Evolutionary conservation across 345 rosid genomes (phyloP).

Genomic region (Eutrema heterophyllum): DNA sequence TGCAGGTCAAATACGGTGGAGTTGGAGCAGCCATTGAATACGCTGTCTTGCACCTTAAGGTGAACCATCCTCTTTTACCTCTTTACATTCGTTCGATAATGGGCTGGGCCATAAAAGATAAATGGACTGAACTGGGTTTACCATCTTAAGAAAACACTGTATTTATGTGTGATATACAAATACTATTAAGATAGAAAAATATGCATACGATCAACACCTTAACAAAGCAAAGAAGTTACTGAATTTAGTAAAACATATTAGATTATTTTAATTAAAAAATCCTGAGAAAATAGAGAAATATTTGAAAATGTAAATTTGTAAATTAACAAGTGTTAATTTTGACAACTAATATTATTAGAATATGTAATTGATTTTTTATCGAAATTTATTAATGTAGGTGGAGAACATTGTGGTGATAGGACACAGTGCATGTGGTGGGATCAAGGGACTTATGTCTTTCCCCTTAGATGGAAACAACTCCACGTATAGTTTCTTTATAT

Average conservation of each 20-base stretch:
- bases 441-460: conserved; percentile 97
- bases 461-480: conserved; percentile 46
- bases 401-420: conserved; percentile 86
- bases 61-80: conserved; percentile 14
- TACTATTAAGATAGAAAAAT: not conserved
- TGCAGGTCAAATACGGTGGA: conserved; percentile 48
- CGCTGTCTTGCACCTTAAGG: conserved; percentile 98
- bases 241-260: not conserved
- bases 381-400: conserved; percentile 41
- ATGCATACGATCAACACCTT: not conserved
- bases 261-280: too few species aligned
- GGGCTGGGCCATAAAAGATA: not conserved
- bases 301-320: not conserved
- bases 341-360: not conserved
- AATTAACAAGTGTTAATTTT: not conserved
- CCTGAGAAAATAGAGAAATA: not conserved
- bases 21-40: conserved; percentile 88
- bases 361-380: not conserved
- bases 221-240: not conserved
- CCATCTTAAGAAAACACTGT: not conserved
- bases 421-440: conserved; percentile 96
- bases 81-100: not conserved
- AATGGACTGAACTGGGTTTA: not conserved
- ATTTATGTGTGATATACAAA: not conserved
- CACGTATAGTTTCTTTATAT: conserved; percentile 18